Percentiles rank a stretch among this genome's conserved stretches.
Evolutionary conservation across 495 filamentous ascomycete species (phyloP).

Genomic region (Saxispiralis lemnorum): DNA sequence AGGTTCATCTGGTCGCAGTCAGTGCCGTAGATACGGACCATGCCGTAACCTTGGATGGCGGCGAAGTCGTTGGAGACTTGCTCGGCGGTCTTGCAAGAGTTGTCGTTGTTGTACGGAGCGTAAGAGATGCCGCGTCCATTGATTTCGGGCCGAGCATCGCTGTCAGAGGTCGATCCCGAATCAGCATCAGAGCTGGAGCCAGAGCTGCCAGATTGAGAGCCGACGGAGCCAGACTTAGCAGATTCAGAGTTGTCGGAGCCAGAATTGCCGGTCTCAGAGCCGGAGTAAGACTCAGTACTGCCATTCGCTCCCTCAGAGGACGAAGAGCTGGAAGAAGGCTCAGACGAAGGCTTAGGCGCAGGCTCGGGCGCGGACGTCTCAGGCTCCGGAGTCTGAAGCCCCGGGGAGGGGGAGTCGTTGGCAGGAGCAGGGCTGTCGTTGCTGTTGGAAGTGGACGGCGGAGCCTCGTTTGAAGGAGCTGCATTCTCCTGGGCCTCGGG

Average conservation of each 20-base stretch:
- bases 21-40: slow-evolving; percentile 63
- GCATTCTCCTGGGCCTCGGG: too few relatives aligned
- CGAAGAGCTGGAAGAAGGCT: background rate
- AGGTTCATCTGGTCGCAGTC: slow-evolving; percentile 55
- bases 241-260: too few relatives aligned
- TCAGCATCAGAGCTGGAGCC: background rate
- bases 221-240: slow-evolving; percentile 5
- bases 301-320: background rate
- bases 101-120: slow-evolving; percentile 50
- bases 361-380: background rate
- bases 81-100: slow-evolving; percentile 45
- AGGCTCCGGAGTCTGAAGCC: too few relatives aligned
- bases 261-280: slow-evolving; percentile 1
- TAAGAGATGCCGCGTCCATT: slow-evolving; percentile 44
- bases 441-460: too few relatives aligned
- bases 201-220: slow-evolving; percentile 1
- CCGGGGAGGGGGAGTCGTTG: too few relatives aligned
- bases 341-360: background rate
- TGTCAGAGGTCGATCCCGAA: background rate
- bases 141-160: background rate
- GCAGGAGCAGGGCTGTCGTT: too few relatives aligned
- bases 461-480: too few relatives aligned
- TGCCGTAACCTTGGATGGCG: slow-evolving; percentile 31
- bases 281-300: slow-evolving; percentile 5
- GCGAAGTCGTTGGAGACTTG: slow-evolving; percentile 48